These are phyloP conservation scores for Boletus rubescentipes DNA, from an alignment of 768 basidiomycete species.

Conservation along the genomic window DNA sequence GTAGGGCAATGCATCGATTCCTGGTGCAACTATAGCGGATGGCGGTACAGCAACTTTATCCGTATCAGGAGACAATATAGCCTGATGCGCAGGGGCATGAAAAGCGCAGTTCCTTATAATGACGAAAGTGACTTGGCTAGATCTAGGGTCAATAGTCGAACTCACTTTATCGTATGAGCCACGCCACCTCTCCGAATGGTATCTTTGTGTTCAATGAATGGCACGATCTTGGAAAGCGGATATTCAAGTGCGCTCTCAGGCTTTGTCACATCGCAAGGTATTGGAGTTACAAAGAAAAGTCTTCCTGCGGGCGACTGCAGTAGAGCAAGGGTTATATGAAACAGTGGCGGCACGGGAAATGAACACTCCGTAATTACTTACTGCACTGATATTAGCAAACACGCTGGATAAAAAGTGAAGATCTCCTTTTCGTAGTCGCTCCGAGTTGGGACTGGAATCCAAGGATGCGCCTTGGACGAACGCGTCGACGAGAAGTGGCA, in stretches of 20 bases:
- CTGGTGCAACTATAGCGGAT: constrained; percentile 58
- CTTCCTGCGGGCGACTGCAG: constrained; percentile 71
- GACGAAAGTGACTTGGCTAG: constrained; percentile 8
- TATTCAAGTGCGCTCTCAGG: constrained; percentile 58
- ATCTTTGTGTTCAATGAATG: constrained; percentile 90
- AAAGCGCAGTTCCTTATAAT: constrained; percentile 74
- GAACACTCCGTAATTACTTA: constrained; percentile 36
- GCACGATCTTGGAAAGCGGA: constrained; percentile 76
- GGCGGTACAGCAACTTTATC: constrained; percentile 55
- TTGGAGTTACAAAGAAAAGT: constrained; percentile 75
- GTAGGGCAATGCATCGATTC: constrained; percentile 82
- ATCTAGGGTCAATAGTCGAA: constrained; percentile 1
- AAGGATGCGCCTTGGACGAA: constrained; percentile 73
- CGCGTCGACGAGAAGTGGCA: constrained; percentile 87
- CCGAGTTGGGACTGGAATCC: constrained; percentile 47
- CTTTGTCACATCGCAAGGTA: constrained; percentile 47
- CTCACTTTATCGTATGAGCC: constrained; percentile 83
- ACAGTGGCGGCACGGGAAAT: neutral
- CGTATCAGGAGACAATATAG: constrained; percentile 67
- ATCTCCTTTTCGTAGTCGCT: constrained; percentile 65
- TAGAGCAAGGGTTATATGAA: neutral
- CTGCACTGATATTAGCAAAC: constrained; percentile 87
- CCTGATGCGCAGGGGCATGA: constrained; percentile 63
- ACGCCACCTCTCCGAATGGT: constrained; percentile 86
- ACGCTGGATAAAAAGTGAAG: constrained; percentile 93